These are phyloP conservation scores for Zalaria sp. DNA, from an alignment of 2,329 filamentous ascomycete genomes.

Conservation along the genomic window DNA sequence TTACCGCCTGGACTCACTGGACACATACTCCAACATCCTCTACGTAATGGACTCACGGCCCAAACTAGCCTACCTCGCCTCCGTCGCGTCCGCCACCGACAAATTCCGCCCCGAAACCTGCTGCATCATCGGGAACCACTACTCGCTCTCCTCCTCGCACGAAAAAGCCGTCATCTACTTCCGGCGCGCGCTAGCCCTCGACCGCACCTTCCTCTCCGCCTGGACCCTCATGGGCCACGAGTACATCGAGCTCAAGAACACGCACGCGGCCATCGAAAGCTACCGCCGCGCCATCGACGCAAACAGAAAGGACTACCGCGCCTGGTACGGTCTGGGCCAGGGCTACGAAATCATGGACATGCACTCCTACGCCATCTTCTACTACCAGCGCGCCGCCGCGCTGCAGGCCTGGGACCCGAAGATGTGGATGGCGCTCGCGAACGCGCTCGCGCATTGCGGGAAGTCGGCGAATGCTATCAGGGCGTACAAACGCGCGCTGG, in stretches of 20 bases:
- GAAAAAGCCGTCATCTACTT: constrained; percentile 99
- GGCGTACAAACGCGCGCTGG: constrained; percentile 79
- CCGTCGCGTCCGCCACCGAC: constrained; percentile 80
- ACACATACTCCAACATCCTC: constrained; percentile 94
- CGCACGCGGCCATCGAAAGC: constrained; percentile 91
- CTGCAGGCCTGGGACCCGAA: constrained; percentile 93
- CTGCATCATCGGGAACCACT: constrained; percentile 95
- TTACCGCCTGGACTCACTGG: constrained; percentile 70
- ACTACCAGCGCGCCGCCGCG: constrained; percentile 89
- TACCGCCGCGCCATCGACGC: constrained; percentile 92
- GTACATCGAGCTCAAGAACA: constrained; percentile 97
- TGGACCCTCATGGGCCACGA: constrained; percentile 99
- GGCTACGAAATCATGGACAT: constrained; percentile 97
- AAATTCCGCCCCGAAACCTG: constrained; percentile 96
- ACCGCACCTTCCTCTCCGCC: constrained; percentile 79
- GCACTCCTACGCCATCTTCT: constrained; percentile 94
- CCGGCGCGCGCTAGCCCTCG: constrained; percentile 76
- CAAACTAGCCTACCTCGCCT: constrained; percentile 83
- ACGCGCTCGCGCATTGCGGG: constrained; percentile 80
- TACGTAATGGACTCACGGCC: constrained; percentile 83
- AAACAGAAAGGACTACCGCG: constrained; percentile 89
- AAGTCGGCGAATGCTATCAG: constrained; percentile 84
- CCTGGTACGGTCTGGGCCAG: constrained; percentile 94
- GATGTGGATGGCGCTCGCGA: constrained; percentile 96
- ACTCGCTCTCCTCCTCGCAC: constrained; percentile 83